phyloP scores from a whole-genome alignment of 163 green algal genomes.

The Scenedesmus sp. region DNA sequence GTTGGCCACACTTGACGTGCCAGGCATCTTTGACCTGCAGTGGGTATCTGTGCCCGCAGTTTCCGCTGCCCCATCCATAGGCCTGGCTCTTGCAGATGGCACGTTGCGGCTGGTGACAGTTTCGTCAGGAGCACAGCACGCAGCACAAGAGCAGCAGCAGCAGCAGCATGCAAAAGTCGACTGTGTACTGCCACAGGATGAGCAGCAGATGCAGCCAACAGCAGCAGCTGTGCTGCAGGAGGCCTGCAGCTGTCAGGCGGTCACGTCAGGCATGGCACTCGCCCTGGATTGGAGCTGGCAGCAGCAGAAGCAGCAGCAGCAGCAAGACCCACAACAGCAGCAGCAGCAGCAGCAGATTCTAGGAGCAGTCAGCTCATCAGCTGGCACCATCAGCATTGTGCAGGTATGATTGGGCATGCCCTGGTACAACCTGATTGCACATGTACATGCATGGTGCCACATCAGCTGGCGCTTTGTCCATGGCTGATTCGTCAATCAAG shows the following conservation, averaged over 20 bases:
- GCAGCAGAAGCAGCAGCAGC: slow-evolving; percentile 27
- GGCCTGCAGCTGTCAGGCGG: slow-evolving; percentile 49
- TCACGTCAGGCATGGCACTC: slow-evolving; percentile 66
- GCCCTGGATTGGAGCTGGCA: slow-evolving; percentile 67
- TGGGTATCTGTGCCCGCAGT: slow-evolving; percentile 63
- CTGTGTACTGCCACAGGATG: background rate
- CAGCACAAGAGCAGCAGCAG: background rate
- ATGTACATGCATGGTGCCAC: background rate
- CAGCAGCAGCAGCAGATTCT: slow-evolving; percentile 16
- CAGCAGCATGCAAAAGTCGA: background rate
- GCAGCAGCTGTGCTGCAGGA: background rate
- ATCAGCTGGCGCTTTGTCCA: too few relatives aligned
- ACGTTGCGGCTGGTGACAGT: slow-evolving; percentile 62
- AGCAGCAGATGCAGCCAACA: background rate
- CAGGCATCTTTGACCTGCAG: slow-evolving; percentile 87
- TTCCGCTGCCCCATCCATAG: slow-evolving; percentile 50
- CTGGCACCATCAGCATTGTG: slow-evolving; percentile 30
- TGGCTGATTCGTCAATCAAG: too few relatives aligned
- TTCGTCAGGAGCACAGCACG: background rate
- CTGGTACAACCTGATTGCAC: background rate
- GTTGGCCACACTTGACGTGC: slow-evolving; percentile 60
- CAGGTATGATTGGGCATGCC: slow-evolving; percentile 20
- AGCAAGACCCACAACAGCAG: background rate
- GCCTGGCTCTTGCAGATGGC: slow-evolving; percentile 74
- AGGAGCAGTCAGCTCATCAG: slow-evolving; percentile 23